A percentile compares a stretch with the other conserved stretches of the same genome.
Conservation (phyloP, 2,329 filamentous ascomycete genomes). For the Fusarium poae region DNA sequence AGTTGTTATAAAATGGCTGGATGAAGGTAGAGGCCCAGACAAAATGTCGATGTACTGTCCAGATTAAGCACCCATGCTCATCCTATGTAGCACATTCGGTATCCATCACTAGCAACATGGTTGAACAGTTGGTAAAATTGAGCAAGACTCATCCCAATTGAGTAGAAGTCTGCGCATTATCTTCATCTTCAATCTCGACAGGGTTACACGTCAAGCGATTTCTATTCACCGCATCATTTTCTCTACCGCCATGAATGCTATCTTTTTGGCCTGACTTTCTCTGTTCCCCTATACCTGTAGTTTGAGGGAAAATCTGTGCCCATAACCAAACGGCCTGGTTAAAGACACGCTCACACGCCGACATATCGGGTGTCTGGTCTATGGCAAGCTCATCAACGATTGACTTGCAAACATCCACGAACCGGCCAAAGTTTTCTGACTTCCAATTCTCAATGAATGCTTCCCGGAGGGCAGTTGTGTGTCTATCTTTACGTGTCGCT, state of each 20-base stretch:
- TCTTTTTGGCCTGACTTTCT: background rate
- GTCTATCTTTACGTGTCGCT: slow-evolving; percentile 7
- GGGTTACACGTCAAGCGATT: slow-evolving; percentile 2
- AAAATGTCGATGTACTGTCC: background rate
- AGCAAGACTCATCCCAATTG: slow-evolving; percentile 1
- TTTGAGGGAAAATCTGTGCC: slow-evolving; percentile 10
- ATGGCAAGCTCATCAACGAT: slow-evolving; percentile 14
- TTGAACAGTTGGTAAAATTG: background rate
- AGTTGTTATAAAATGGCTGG: background rate
- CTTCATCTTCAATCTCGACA: slow-evolving; percentile 6
- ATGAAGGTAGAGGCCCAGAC: background rate
- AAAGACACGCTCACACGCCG: slow-evolving; percentile 7
- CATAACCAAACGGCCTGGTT: slow-evolving; percentile 10
- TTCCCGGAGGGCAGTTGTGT: slow-evolving; percentile 7
- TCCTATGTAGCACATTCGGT: background rate
- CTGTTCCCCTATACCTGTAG: background rate
- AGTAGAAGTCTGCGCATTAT: slow-evolving; percentile 1
- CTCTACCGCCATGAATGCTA: slow-evolving; percentile 1
- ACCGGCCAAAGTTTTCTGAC: slow-evolving; percentile 6
- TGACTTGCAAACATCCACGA: slow-evolving; percentile 8
- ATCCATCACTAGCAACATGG: background rate
- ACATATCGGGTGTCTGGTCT: background rate
- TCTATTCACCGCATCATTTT: slow-evolving; percentile 7
- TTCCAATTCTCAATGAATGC: slow-evolving; percentile 10
- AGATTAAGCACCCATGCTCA: background rate